These are phyloP conservation scores for Penicillium polonicum DNA, from an alignment of 2,329 filamentous ascomycete genomes.

Conservation along the genomic window DNA sequence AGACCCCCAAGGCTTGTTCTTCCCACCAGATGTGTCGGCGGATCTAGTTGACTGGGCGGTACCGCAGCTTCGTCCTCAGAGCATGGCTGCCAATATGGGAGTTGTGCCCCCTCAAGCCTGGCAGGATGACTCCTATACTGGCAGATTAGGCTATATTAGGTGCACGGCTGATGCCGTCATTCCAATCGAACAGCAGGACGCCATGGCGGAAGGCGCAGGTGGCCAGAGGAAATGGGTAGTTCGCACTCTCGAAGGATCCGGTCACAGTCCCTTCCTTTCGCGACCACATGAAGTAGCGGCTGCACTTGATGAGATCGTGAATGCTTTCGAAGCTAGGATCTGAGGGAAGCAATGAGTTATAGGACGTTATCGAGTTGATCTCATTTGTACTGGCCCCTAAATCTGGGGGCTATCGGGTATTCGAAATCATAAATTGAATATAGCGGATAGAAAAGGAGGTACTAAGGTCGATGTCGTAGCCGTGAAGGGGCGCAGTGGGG, in stretches of 20 bases:
- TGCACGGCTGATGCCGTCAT: background rate
- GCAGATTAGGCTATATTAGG: background rate
- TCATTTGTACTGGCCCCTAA: background rate
- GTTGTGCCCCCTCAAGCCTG: background rate
- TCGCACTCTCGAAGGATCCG: background rate
- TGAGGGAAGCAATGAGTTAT: background rate
- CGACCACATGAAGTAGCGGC: background rate
- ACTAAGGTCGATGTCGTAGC: background rate
- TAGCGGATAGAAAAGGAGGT: background rate
- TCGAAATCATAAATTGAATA: too few relatives aligned
- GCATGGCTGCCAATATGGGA: background rate
- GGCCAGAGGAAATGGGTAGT: background rate
- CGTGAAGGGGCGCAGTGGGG: too few relatives aligned
- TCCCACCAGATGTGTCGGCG: background rate
- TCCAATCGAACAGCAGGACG: background rate
- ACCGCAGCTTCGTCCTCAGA: background rate
- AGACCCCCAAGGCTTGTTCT: background rate
- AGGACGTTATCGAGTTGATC: background rate
- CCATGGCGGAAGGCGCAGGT: background rate
- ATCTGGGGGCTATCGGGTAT: too few relatives aligned
- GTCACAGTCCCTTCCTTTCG: background rate
- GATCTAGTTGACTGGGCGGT: background rate
- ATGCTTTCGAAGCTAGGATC: background rate
- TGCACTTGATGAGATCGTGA: background rate
- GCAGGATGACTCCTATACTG: background rate